A percentile compares a stretch with the other conserved stretches of the same genome.
phyloP scores from a whole-genome alignment of 2,329 filamentous ascomycete species.

The Hypomyces rosellus region DNA sequence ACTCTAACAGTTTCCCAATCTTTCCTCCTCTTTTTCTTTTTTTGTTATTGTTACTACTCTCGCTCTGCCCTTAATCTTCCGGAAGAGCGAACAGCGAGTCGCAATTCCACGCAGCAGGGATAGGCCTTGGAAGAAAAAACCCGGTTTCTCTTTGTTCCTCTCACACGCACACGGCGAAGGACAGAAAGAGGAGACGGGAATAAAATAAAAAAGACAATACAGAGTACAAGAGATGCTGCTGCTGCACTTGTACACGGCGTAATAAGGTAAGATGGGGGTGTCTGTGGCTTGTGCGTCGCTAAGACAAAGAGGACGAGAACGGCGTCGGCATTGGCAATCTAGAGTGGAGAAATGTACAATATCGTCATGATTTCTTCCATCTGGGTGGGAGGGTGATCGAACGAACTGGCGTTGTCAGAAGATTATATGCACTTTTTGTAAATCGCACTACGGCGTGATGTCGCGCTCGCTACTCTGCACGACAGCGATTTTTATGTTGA shows the following conservation, averaged over 20 bases:
- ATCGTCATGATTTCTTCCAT: conserved; percentile 8
- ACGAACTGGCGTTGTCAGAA: background rate
- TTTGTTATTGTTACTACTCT: background rate
- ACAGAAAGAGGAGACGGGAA: too few species aligned
- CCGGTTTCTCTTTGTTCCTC: too few species aligned
- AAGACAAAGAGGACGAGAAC: conserved; percentile 1
- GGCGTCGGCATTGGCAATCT: conserved; percentile 1
- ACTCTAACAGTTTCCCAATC: too few species aligned
- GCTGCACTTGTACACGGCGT: too few species aligned
- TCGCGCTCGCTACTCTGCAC: background rate
- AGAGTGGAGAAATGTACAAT: conserved; percentile 5
- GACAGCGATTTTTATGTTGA: background rate
- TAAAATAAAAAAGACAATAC: too few species aligned
- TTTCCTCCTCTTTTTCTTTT: background rate
- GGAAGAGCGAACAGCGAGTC: background rate
- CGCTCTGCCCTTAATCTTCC: background rate
- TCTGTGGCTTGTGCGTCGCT: conserved; percentile 8
- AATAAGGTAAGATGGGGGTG: conserved; percentile 2
- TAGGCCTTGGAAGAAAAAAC: background rate
- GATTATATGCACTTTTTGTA: background rate
- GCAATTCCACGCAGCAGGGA: conserved; percentile 8
- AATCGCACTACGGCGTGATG: background rate
- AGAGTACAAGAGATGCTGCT: too few species aligned
- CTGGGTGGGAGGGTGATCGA: conserved; percentile 1
- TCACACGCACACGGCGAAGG: too few species aligned